Conservation (phyloP, 768 basidiomycete species). For the Termitomyces sp. region DNA sequence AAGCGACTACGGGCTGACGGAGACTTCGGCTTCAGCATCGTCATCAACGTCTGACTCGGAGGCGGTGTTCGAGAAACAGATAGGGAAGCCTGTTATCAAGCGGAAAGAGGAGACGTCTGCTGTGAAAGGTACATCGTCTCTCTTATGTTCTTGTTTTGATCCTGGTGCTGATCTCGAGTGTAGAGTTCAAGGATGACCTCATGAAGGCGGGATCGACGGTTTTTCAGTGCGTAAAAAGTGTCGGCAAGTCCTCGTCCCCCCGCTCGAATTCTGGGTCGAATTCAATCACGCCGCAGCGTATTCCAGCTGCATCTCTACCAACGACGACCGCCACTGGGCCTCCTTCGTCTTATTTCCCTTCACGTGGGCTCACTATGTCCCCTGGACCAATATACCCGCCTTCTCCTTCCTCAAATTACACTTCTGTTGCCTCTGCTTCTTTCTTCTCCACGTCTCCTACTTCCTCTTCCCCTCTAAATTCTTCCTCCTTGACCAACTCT, state of each 20-base stretch:
- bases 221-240: slow-evolving; percentile 40
- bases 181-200: slow-evolving; percentile 30
- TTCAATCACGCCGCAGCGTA: slow-evolving; percentile 6
- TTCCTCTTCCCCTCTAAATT: neutral
- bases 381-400: neutral
- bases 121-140: slow-evolving; percentile 30
- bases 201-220: slow-evolving; percentile 39
- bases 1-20: slow-evolving; percentile 23
- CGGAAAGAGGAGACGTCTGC: slow-evolving; percentile 24
- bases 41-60: slow-evolving; percentile 41
- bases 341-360: slow-evolving; percentile 1
- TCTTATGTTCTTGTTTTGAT: neutral
- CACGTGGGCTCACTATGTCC: slow-evolving; percentile 3
- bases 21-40: slow-evolving; percentile 21
- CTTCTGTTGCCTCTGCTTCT: neutral
- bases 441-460: neutral
- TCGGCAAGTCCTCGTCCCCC: slow-evolving; percentile 25
- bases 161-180: neutral
- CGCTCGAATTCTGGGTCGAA: slow-evolving; percentile 13
- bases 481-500: neutral
- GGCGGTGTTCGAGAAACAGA: slow-evolving; percentile 20
- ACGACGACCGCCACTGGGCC: slow-evolving; percentile 1
- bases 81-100: slow-evolving; percentile 16
- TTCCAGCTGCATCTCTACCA: slow-evolving; percentile 6
- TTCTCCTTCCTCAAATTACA: slow-evolving; percentile 1